Evolutionary conservation across 23 red algal species (phyloP).

Genomic region (Gracilaria caudata): DNA sequence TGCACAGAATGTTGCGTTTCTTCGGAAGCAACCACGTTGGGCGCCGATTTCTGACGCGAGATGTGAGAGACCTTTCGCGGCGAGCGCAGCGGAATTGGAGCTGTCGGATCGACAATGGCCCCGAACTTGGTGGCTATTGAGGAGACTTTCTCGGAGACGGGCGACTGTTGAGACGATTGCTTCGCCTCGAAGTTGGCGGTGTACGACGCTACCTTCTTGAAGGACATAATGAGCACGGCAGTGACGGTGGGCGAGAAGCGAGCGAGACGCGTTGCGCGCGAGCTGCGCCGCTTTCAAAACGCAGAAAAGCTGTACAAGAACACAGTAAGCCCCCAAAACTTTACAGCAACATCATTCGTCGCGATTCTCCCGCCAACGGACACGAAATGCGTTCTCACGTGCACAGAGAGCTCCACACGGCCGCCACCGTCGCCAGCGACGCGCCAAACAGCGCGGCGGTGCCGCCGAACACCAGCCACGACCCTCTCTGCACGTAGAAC

Average conservation of each 20-base stretch:
- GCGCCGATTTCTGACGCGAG: background rate
- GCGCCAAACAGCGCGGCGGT: slow-evolving; percentile 28
- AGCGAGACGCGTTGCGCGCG: too few relatives aligned
- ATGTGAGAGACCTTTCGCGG: slow-evolving; percentile 18
- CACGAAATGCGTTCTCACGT: too few relatives aligned
- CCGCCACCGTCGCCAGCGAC: background rate
- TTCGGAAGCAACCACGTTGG: background rate
- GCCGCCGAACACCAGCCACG: slow-evolving; percentile 16
- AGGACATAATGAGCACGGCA: slow-evolving; percentile 20
- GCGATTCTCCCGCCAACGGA: too few relatives aligned
- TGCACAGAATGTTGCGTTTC: background rate
- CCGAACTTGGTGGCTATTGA: slow-evolving; percentile 28
- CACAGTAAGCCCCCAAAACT: background rate
- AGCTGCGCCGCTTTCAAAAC: too few relatives aligned
- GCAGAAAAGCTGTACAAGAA: background rate
- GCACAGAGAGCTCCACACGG: background rate
- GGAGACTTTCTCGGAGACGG: background rate
- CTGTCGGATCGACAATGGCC: background rate
- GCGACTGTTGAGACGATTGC: background rate
- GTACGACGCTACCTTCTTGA: background rate
- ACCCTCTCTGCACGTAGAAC: background rate
- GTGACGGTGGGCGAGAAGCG: too few relatives aligned
- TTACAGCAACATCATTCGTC: background rate
- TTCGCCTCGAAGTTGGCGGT: background rate
- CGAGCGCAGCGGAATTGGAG: slow-evolving; percentile 15